A percentile compares a stretch with the other conserved stretches of the same genome.
Evolutionary conservation across 2,329 filamentous ascomycete species (phyloP).

Genomic region (Fusarium robinianum): DNA sequence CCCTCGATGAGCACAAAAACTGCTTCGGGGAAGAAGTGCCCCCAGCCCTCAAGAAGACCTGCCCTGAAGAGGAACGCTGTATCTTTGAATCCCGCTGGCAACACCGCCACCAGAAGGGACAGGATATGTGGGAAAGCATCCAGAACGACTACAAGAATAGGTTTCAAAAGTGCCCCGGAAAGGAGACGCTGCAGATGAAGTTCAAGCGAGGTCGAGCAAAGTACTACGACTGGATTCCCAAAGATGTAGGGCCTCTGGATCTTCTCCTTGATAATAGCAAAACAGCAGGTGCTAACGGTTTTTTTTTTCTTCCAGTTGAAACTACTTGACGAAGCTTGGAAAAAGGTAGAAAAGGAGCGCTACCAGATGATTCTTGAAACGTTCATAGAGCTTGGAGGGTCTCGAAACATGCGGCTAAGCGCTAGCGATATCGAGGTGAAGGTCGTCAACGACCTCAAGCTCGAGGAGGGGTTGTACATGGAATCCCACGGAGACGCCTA

Average conservation of each 20-base stretch:
- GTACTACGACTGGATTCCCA: constrained; percentile 52
- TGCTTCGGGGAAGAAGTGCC: constrained; percentile 42
- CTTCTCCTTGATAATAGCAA: background rate
- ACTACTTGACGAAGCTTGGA: constrained; percentile 47
- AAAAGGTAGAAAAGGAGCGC: constrained; percentile 48
- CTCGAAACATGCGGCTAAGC: constrained; percentile 54
- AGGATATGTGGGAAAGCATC: constrained; percentile 63
- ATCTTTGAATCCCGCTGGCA: constrained; percentile 56
- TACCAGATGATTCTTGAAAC: constrained; percentile 49
- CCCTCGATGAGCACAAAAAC: constrained; percentile 42
- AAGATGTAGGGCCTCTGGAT: constrained; percentile 51
- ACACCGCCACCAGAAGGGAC: constrained; percentile 53
- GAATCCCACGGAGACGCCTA: constrained; percentile 45
- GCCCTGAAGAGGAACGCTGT: constrained; percentile 53
- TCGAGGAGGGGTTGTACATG: constrained; percentile 47
- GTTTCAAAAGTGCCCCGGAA: constrained; percentile 46
- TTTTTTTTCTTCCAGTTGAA: constrained; percentile 48
- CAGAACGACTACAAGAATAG: constrained; percentile 46
- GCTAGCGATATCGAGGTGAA: constrained; percentile 55
- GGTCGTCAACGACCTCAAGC: constrained; percentile 50
- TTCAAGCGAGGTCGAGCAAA: constrained; percentile 55
- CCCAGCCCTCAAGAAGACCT: constrained; percentile 49
- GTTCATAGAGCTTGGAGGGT: constrained; percentile 57
- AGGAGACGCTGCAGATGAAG: constrained; percentile 61
- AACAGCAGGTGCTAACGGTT: constrained; percentile 12